Evolutionary conservation across 345 rosid genomes (phyloP).

Genomic region (Bruguiera sexangula): DNA sequence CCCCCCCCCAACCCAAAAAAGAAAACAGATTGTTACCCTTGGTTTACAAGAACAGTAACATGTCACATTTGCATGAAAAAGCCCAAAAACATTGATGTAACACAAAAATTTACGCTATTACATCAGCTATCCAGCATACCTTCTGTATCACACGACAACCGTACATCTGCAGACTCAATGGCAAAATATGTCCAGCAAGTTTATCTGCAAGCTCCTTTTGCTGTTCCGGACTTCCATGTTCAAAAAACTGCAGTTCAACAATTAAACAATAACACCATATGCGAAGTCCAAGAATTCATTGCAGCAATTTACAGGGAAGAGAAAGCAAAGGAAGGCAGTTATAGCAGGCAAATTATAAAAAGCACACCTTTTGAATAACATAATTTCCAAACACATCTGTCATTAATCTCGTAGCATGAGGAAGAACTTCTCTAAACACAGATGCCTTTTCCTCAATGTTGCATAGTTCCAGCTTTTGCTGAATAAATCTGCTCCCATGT

Average conservation of each 20-base stretch:
- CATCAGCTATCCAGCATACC: slow-evolving; percentile 33
- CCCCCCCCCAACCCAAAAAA: no score
- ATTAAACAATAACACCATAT: slow-evolving; percentile 10
- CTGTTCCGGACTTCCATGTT: slow-evolving; percentile 81
- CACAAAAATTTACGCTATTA: background rate
- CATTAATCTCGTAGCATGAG: slow-evolving; percentile 83
- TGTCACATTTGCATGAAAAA: no score
- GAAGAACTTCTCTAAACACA: slow-evolving; percentile 87
- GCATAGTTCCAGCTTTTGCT: slow-evolving; percentile 89
- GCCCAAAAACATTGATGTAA: background rate
- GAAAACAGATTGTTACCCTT: no score
- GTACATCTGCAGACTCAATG: slow-evolving; percentile 95
- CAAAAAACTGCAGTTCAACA: slow-evolving; percentile 58
- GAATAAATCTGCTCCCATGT: slow-evolving; percentile 99
- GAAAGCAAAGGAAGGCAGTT: background rate
- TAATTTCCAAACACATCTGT: slow-evolving; percentile 98
- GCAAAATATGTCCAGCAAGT: slow-evolving; percentile 80
- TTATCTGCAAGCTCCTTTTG: slow-evolving; percentile 82
- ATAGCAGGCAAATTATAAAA: background rate
- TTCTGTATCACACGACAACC: slow-evolving; percentile 99
- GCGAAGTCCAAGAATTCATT: slow-evolving; percentile 6
- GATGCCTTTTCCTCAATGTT: slow-evolving; percentile 68
- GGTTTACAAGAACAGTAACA: no score
- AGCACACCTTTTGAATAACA: slow-evolving; percentile 88
- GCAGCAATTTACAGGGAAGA: background rate